Evolutionary conservation across 2,329 filamentous ascomycete species (phyloP).

Genomic region (Exophiala aquamarina): DNA sequence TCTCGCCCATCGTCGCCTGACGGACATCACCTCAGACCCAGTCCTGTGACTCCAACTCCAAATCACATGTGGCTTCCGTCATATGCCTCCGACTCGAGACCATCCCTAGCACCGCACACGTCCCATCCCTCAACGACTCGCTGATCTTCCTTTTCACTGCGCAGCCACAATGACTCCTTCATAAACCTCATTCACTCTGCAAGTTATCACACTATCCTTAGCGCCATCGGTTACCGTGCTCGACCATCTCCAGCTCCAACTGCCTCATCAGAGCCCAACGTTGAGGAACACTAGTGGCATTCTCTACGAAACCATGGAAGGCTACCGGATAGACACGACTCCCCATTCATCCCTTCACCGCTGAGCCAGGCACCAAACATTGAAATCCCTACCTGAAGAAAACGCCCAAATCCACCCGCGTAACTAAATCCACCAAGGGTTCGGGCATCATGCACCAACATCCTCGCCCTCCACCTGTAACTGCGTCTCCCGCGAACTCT

Average conservation of each 20-base stretch:
- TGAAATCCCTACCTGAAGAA: constrained; percentile 4
- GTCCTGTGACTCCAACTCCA: constrained; percentile 7
- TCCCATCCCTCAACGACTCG: constrained; percentile 7
- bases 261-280: neutral
- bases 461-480: constrained; percentile 70
- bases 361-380: constrained; percentile 20
- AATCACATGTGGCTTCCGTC: constrained; percentile 26
- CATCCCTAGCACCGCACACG: constrained; percentile 17
- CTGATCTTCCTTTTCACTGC: constrained; percentile 12
- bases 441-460: constrained; percentile 78
- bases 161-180: constrained; percentile 21
- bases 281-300: constrained; percentile 1
- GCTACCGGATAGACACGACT: constrained; percentile 21
- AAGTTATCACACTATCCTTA: neutral
- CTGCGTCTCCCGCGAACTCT: constrained; percentile 70
- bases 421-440: too few relatives aligned
- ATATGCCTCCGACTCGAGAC: constrained; percentile 26
- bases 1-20: constrained; percentile 5
- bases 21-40: neutral
- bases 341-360: constrained; percentile 16
- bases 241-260: neutral
- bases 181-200: constrained; percentile 9
- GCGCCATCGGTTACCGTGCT: constrained; percentile 12
- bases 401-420: neutral
- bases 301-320: constrained; percentile 24